phyloP scores from a whole-genome alignment of 2,329 filamentous ascomycete genomes.

The Penicillium sp. region DNA sequence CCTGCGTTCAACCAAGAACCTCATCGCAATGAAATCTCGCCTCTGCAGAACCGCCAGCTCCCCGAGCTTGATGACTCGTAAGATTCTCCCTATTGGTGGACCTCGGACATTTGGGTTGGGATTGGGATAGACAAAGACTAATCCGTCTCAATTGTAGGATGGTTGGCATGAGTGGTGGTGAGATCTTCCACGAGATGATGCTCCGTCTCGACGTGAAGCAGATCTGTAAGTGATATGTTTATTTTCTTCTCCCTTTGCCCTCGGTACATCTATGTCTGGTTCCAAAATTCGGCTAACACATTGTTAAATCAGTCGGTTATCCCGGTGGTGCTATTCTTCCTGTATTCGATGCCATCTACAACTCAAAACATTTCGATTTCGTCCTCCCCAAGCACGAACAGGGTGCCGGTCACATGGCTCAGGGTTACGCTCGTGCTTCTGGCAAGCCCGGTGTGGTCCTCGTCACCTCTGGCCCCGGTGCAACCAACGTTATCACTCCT shows the following conservation, averaged over 20 bases:
- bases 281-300: slow-evolving; percentile 4
- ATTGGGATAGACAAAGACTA: slow-evolving; percentile 2
- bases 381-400: slow-evolving; percentile 95
- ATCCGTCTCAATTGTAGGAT: slow-evolving; percentile 58
- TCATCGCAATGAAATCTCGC: slow-evolving; percentile 65
- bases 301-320: slow-evolving; percentile 68
- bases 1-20: slow-evolving; percentile 59
- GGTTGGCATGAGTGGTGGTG: slow-evolving; percentile 90
- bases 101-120: not conserved
- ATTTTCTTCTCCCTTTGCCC: not conserved
- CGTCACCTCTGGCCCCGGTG: slow-evolving; percentile 93
- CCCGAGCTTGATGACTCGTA: slow-evolving; percentile 80
- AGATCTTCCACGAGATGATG: slow-evolving; percentile 99
- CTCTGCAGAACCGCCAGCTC: slow-evolving; percentile 61
- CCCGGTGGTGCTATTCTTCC: slow-evolving; percentile 95
- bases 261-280: not conserved
- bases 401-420: slow-evolving; percentile 97
- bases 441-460: slow-evolving; percentile 94
- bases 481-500: slow-evolving; percentile 94
- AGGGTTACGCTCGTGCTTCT: slow-evolving; percentile 91
- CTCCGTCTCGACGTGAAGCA: slow-evolving; percentile 87
- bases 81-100: slow-evolving; percentile 35
- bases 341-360: slow-evolving; percentile 98
- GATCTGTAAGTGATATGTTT: slow-evolving; percentile 68
- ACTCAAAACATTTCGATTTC: slow-evolving; percentile 95